Evolutionary conservation across 352 stramenopile genomes (phyloP).

Genomic region (Phytophthora pinifolia): DNA sequence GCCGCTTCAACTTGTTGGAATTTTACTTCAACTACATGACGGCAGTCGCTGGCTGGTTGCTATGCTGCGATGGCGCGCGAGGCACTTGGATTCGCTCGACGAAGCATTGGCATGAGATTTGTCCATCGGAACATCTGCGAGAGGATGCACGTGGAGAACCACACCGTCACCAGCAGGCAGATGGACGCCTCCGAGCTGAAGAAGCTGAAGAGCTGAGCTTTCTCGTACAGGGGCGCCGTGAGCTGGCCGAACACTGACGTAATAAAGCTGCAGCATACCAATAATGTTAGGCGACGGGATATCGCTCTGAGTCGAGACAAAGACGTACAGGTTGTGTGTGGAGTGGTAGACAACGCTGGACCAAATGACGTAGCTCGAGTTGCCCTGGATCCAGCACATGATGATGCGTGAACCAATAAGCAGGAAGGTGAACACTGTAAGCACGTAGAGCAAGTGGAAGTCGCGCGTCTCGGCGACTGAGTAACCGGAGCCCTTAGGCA

Average conservation of each 20-base stretch:
- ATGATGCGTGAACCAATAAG: conserved; percentile 86
- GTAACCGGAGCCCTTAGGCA: conserved; percentile 77
- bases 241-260: conserved; percentile 88
- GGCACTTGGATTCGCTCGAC: conserved; percentile 37
- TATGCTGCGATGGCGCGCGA: conserved; percentile 47
- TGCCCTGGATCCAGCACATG: conserved; percentile 91
- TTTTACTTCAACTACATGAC: conserved; percentile 10
- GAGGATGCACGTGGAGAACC: conserved; percentile 90
- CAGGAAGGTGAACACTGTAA: conserved; percentile 76
- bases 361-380: conserved; percentile 89
- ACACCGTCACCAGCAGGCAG: conserved; percentile 82
- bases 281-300: not conserved
- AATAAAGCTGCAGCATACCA: conserved; percentile 62
- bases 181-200: conserved; percentile 86
- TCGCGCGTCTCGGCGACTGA: conserved; percentile 73
- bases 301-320: not conserved
- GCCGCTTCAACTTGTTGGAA: conserved; percentile 7
- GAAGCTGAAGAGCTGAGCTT: conserved; percentile 78
- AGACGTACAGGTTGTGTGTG: conserved; percentile 84
- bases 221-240: conserved; percentile 82
- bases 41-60: not conserved
- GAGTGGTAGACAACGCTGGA: conserved; percentile 86
- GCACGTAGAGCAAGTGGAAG: conserved; percentile 81
- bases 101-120: conserved; percentile 74
- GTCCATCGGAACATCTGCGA: conserved; percentile 87